A percentile compares a stretch with the other conserved stretches of the same genome.
Evolutionary conservation across 129 eudicot genomes (phyloP).

Genomic region (Glebionis coronaria): DNA sequence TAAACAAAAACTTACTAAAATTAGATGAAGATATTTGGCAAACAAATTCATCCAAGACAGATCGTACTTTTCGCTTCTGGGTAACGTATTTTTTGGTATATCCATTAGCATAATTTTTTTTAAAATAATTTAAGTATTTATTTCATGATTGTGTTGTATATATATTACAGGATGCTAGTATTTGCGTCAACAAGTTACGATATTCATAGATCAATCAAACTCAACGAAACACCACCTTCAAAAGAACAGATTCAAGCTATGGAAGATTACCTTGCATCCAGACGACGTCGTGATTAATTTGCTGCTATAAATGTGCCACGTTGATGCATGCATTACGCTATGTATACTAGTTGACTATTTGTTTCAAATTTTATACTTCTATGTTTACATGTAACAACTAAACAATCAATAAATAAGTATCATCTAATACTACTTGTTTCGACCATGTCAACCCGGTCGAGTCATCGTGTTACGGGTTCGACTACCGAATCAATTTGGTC

Average conservation of each 20-base stretch:
- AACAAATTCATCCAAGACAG: constrained; percentile 52
- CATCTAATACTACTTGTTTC: too few relatives aligned
- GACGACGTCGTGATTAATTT: constrained; percentile 34
- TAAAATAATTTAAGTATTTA: not conserved
- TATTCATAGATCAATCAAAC: constrained; percentile 74
- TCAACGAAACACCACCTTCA: constrained; percentile 57
- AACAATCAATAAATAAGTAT: too few relatives aligned
- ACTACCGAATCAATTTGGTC: too few relatives aligned
- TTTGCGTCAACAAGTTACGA: constrained; percentile 61
- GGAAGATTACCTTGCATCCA: constrained; percentile 53
- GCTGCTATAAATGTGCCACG: constrained; percentile 24
- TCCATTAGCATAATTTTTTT: not conserved
- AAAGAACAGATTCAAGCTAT: constrained; percentile 54
- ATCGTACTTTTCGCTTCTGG: constrained; percentile 50
- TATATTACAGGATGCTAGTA: constrained; percentile 41
- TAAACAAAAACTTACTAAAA: not conserved
- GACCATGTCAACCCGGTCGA: too few relatives aligned
- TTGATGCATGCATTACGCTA: not conserved
- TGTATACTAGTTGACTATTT: not conserved
- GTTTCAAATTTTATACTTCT: too few relatives aligned
- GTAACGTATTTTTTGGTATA: constrained; percentile 22
- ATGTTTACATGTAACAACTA: too few relatives aligned
- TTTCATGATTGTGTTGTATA: too few relatives aligned
- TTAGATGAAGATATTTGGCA: constrained; percentile 59
- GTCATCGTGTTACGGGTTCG: too few relatives aligned